Evolutionary conservation across 2,329 filamentous ascomycete species (phyloP).

Genomic region (Colletotrichum filicis): DNA sequence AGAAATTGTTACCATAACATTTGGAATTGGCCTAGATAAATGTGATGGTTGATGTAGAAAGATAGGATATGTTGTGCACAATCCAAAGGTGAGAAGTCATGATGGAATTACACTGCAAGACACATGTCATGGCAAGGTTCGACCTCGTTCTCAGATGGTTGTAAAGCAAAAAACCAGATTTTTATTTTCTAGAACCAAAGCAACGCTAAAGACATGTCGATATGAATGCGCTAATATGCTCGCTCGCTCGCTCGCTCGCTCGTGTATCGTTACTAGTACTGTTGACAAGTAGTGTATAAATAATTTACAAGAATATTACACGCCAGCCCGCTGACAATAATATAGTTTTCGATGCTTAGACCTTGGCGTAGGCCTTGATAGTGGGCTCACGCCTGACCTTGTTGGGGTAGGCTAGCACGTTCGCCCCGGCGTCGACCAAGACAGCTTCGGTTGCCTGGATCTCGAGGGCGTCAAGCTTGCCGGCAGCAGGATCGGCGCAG

Average conservation of each 20-base stretch:
- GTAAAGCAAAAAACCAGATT: background rate
- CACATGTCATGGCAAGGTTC: too few relatives aligned
- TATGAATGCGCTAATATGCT: background rate
- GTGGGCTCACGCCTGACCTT: conserved; percentile 14
- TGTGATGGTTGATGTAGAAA: background rate
- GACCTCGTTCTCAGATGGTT: background rate
- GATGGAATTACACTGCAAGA: too few relatives aligned
- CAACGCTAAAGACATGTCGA: background rate
- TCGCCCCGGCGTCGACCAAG: background rate
- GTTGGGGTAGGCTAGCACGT: background rate
- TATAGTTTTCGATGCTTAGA: background rate
- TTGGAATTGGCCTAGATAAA: background rate
- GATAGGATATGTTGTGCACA: too few relatives aligned
- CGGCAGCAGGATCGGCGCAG: conserved; percentile 9
- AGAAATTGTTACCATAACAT: background rate
- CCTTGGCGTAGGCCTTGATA: conserved; percentile 12
- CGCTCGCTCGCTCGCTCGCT: background rate
- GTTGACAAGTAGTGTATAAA: background rate
- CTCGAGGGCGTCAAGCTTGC: background rate
- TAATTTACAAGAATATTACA: background rate
- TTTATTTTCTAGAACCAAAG: background rate
- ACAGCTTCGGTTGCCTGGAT: conserved; percentile 12
- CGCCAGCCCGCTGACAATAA: background rate
- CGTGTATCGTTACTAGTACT: background rate
- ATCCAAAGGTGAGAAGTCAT: too few relatives aligned